Percentiles rank a stretch among this genome's conserved stretches.
Evolutionary conservation across 75 land plant species (phyloP).

Genomic region (Adiantum capillusveneris): DNA sequence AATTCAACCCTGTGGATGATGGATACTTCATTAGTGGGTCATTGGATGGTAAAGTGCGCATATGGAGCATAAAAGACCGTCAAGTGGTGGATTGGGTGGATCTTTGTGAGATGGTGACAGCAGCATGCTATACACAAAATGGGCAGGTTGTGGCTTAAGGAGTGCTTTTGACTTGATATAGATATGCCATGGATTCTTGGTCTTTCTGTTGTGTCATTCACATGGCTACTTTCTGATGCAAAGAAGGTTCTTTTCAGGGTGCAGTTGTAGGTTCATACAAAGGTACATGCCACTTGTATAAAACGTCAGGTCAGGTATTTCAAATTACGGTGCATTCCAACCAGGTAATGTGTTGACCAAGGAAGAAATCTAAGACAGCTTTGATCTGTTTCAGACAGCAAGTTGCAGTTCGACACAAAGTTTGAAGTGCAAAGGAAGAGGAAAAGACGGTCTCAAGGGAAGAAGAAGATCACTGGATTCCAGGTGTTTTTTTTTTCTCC

Average conservation of each 20-base stretch:
- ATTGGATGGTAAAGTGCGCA: slow-evolving; percentile 82
- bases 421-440: slow-evolving; percentile 36
- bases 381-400: slow-evolving; percentile 32
- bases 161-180: too few relatives aligned
- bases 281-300: slow-evolving; percentile 72
- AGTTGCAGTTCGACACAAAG: slow-evolving; percentile 37
- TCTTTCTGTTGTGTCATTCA: too few relatives aligned
- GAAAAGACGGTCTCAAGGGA: slow-evolving; percentile 47
- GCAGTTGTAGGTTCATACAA: slow-evolving; percentile 58
- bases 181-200: too few relatives aligned
- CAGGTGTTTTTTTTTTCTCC: slow-evolving; percentile 40
- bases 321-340: too few relatives aligned
- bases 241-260: slow-evolving; percentile 48
- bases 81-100: slow-evolving; percentile 82
- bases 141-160: slow-evolving; percentile 41
- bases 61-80: slow-evolving; percentile 56
- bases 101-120: slow-evolving; percentile 68
- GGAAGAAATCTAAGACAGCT: too few relatives aligned
- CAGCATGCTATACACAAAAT: slow-evolving; percentile 68
- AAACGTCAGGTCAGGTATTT: slow-evolving; percentile 71
- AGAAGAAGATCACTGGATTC: slow-evolving; percentile 72
- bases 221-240: too few relatives aligned
- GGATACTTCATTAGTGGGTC: slow-evolving; percentile 81
- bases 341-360: too few relatives aligned
- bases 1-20: slow-evolving; percentile 84